Evolutionary conservation across 2,329 filamentous ascomycete species (phyloP).

Genomic region (Macrophomina phaseolina): DNA sequence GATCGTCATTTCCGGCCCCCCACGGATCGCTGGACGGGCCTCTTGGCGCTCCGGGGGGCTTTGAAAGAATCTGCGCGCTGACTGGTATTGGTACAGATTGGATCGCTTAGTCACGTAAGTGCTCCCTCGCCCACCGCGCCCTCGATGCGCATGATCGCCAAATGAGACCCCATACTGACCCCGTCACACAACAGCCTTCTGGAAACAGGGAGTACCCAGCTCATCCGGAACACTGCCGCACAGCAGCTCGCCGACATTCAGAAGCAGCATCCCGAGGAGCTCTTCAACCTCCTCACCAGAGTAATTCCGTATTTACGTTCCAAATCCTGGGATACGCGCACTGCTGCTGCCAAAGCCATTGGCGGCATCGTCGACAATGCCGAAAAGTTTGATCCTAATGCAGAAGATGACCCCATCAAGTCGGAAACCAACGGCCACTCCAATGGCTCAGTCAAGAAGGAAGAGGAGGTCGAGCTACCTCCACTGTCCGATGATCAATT

Average conservation of each 20-base stretch:
- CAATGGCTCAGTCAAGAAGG: conserved; percentile 48
- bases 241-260: conserved; percentile 97
- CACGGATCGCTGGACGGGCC: conserved; percentile 27
- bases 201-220: conserved; percentile 93
- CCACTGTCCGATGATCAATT: conserved; percentile 66
- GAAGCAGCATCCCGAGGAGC: conserved; percentile 95
- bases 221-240: conserved; percentile 96
- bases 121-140: conserved; percentile 17
- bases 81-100: conserved; percentile 38
- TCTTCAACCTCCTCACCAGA: conserved; percentile 91
- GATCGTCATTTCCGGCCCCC: conserved; percentile 27
- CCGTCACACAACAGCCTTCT: conserved; percentile 68
- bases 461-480: conserved; percentile 56
- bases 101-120: conserved; percentile 46
- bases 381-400: conserved; percentile 85
- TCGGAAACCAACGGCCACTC: conserved; percentile 45
- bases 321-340: conserved; percentile 96
- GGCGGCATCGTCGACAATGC: conserved; percentile 93
- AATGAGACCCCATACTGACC: conserved; percentile 15
- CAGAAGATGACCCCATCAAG: conserved; percentile 58
- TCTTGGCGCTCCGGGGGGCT: conserved; percentile 20
- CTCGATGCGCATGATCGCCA: conserved; percentile 18
- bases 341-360: conserved; percentile 90
- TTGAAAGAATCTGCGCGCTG: conserved; percentile 17
- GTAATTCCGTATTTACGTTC: conserved; percentile 95